A percentile compares a stretch with the other conserved stretches of the same genome.
phyloP scores from a whole-genome alignment of 164 flowering plant species.

The Chimonanthus salicifolius region DNA sequence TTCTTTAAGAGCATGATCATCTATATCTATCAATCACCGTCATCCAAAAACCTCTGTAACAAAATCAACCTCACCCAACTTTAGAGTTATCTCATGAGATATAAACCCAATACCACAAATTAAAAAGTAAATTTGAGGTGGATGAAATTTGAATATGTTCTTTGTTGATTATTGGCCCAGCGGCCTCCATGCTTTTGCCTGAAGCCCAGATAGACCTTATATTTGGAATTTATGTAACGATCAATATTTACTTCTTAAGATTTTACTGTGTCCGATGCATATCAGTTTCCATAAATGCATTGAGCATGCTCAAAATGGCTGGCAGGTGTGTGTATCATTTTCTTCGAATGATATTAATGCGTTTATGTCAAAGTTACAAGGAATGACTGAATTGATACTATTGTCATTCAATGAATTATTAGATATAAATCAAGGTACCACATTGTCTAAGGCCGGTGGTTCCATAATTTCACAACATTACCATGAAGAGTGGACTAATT shows the following conservation, averaged over 20 bases:
- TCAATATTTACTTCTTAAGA: too few relatives aligned
- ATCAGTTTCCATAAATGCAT: neutral
- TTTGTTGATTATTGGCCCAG: neutral
- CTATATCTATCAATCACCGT: too few relatives aligned
- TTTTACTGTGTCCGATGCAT: neutral
- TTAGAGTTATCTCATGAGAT: too few relatives aligned
- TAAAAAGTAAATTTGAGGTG: too few relatives aligned
- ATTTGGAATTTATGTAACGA: neutral
- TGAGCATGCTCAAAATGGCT: neutral
- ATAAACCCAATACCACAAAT: too few relatives aligned
- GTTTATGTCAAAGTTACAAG: neutral
- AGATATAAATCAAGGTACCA: neutral
- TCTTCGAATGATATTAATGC: too few relatives aligned
- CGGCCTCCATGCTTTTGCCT: neutral
- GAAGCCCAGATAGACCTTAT: neutral
- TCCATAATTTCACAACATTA: neutral
- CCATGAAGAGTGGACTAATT: neutral
- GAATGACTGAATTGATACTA: neutral
- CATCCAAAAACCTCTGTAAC: too few relatives aligned
- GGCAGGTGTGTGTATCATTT: neutral
- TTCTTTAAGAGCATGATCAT: too few relatives aligned
- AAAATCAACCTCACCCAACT: too few relatives aligned
- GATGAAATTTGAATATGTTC: neutral
- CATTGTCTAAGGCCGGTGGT: neutral
- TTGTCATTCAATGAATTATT: neutral